Evolutionary conservation across 2,329 filamentous ascomycete species (phyloP).

Genomic region (Periglandula ipomoeae): DNA sequence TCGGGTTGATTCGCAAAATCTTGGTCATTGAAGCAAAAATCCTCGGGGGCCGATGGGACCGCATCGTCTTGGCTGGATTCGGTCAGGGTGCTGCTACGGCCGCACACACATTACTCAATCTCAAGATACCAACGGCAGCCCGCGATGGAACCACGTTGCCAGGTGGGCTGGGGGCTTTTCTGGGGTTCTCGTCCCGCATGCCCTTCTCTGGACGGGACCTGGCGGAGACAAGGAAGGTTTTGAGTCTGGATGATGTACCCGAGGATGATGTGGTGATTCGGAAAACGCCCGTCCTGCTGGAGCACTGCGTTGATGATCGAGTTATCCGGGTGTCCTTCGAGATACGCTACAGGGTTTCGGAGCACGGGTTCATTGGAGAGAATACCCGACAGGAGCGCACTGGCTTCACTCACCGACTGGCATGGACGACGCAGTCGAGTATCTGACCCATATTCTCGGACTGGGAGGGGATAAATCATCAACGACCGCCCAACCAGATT

Average conservation of each 20-base stretch:
- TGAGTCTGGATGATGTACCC: conserved; percentile 19
- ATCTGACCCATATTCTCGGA: conserved; percentile 15
- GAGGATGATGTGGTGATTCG: conserved; percentile 22
- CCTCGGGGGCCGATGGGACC: conserved; percentile 27
- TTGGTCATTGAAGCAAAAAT: conserved; percentile 24
- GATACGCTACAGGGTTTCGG: conserved; percentile 28
- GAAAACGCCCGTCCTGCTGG: conserved; percentile 34
- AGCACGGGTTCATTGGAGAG: conserved; percentile 28
- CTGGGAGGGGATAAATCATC: background rate
- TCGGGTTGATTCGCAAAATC: conserved; percentile 22
- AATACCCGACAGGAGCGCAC: conserved; percentile 33
- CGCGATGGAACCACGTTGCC: background rate
- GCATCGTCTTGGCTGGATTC: conserved; percentile 35
- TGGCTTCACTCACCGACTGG: conserved; percentile 35
- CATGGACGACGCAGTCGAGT: conserved; percentile 30
- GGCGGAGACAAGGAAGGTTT: conserved; percentile 20
- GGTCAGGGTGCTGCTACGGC: conserved; percentile 36
- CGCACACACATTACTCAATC: conserved; percentile 27
- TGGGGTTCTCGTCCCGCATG: conserved; percentile 29
- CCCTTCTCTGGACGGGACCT: conserved; percentile 25
- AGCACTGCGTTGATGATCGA: conserved; percentile 36
- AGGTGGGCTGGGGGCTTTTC: conserved; percentile 20
- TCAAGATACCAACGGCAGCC: conserved; percentile 15
- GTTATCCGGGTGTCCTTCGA: conserved; percentile 28
- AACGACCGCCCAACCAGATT: background rate